Percentiles rank a stretch among this genome's conserved stretches.
These are phyloP conservation scores for Vachellia collinsii DNA, from an alignment of 306 rosid species.

Conservation along the genomic window DNA sequence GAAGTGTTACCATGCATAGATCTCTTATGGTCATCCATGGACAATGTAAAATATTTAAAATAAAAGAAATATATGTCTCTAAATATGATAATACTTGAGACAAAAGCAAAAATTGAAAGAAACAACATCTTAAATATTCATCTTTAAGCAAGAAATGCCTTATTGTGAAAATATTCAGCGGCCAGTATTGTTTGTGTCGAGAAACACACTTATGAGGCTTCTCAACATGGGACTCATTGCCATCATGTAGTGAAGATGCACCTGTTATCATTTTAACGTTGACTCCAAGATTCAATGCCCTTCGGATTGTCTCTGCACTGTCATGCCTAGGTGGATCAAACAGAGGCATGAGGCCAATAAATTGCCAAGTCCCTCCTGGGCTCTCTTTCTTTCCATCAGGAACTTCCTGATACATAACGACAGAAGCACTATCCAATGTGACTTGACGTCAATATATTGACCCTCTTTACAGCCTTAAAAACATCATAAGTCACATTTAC, in stretches of 20 bases:
- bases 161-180: not conserved
- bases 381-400: slow-evolving; percentile 79
- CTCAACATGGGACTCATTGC: too few species aligned
- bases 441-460: slow-evolving; percentile 6
- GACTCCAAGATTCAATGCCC: slow-evolving; percentile 87
- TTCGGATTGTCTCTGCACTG: slow-evolving; percentile 78
- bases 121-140: not conserved
- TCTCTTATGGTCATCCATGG: not conserved
- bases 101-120: not conserved
- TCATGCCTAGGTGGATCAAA: slow-evolving; percentile 94
- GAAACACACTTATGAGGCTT: too few species aligned
- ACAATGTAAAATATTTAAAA: not conserved
- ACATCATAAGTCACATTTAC: slow-evolving; percentile 38
- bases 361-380: slow-evolving; percentile 79
- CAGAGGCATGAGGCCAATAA: slow-evolving; percentile 74
- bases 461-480: not conserved
- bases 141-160: too few species aligned
- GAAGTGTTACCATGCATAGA: too few species aligned
- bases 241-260: slow-evolving; percentile 33
- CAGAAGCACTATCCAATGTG: slow-evolving; percentile 11
- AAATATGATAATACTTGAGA: not conserved
- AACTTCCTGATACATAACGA: slow-evolving; percentile 61
- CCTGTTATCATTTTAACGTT: slow-evolving; percentile 93
- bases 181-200: not conserved
- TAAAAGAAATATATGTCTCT: too few species aligned